A percentile compares a stretch with the other conserved stretches of the same genome.
These are phyloP conservation scores for Calonectria pseudoreteaudii DNA, from an alignment of 2,329 filamentous ascomycete genomes.

Conservation along the genomic window DNA sequence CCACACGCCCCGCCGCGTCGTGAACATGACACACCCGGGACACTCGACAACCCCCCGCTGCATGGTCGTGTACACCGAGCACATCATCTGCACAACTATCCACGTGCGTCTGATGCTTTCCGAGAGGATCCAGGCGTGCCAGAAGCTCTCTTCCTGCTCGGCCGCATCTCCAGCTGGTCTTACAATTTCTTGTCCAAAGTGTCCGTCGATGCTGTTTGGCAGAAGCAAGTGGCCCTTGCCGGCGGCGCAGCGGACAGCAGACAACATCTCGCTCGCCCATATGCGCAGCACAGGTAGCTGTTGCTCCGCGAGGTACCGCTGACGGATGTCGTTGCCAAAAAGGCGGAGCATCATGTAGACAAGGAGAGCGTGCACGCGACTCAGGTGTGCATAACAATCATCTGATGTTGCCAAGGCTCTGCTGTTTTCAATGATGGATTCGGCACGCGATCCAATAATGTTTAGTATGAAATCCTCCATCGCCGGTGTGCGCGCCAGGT, in stretches of 20 bases:
- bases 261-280: neutral
- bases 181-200: neutral
- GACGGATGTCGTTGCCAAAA: constrained; percentile 10
- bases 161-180: neutral
- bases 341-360: neutral
- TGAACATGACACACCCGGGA: constrained; percentile 34
- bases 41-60: constrained; percentile 16
- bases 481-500: constrained; percentile 26
- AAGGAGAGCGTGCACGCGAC: constrained; percentile 7
- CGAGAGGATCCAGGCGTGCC: constrained; percentile 47
- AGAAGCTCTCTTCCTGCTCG: constrained; percentile 23
- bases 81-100: constrained; percentile 28
- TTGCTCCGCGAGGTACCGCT: constrained; percentile 12
- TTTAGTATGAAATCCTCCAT: constrained; percentile 13
- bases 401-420: neutral
- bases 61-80: neutral
- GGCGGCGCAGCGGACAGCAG: neutral
- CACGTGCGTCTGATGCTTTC: constrained; percentile 47
- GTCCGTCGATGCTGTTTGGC: constrained; percentile 18
- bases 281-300: neutral
- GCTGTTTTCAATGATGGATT: neutral
- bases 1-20: constrained; percentile 44
- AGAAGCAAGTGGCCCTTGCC: constrained; percentile 9
- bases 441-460: neutral
- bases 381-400: constrained; percentile 13